Conservation (phyloP, 2,329 filamentous ascomycete genomes). For the Westerdykella ornata region DNA sequence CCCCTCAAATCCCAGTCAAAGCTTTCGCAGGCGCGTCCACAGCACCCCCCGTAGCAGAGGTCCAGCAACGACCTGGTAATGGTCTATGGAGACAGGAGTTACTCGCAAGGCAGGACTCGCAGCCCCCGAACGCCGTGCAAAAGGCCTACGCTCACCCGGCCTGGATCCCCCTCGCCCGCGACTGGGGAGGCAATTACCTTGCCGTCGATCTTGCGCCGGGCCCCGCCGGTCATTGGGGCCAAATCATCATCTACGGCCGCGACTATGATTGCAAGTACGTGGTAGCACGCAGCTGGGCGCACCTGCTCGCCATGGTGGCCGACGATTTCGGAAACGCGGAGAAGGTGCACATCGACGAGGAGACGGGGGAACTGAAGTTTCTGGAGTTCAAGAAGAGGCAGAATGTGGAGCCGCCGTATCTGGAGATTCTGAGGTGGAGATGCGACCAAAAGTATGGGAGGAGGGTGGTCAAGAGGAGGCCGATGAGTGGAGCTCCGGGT, state of each 20-base stretch:
- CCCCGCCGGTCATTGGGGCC: constrained; percentile 85
- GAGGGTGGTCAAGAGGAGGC: constrained; percentile 46
- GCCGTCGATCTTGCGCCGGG: constrained; percentile 89
- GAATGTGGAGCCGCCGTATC: constrained; percentile 84
- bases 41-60: constrained; percentile 54
- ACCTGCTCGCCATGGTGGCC: constrained; percentile 77
- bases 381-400: constrained; percentile 76
- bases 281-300: constrained; percentile 82
- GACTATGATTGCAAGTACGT: constrained; percentile 99
- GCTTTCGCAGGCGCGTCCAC: constrained; percentile 64
- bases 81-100: constrained; percentile 79
- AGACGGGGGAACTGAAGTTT: constrained; percentile 83
- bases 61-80: constrained; percentile 48
- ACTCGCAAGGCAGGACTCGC: constrained; percentile 74
- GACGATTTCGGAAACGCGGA: constrained; percentile 86
- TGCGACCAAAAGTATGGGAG: constrained; percentile 89
- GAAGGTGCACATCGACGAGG: constrained; percentile 89
- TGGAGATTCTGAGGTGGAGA: constrained; percentile 92
- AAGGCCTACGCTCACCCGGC: constrained; percentile 88
- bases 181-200: constrained; percentile 98
- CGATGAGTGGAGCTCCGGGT: constrained; percentile 30
- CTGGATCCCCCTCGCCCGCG: constrained; percentile 93
- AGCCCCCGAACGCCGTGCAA: constrained; percentile 79
- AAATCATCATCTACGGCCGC: constrained; percentile 91
- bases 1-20: constrained; percentile 63